These are phyloP conservation scores for Neurospora africana DNA, from an alignment of 495 filamentous ascomycete species.

Conservation along the genomic window DNA sequence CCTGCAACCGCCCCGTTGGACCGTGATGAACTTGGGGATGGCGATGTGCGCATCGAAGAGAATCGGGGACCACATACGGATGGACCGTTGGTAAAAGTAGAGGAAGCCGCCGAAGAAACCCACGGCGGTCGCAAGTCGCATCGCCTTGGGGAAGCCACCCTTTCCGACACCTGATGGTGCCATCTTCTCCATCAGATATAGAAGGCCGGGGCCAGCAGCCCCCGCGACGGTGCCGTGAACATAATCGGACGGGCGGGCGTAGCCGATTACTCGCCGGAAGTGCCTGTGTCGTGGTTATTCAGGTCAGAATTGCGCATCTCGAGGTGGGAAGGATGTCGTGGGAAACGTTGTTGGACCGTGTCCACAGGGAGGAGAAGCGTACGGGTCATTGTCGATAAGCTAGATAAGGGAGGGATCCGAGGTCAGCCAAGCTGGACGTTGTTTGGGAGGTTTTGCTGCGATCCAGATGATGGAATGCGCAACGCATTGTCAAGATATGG, in stretches of 20 bases:
- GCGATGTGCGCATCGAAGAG: neutral
- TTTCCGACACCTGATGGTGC: conserved; percentile 71
- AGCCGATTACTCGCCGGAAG: conserved; percentile 75
- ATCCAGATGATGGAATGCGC: conserved; percentile 8
- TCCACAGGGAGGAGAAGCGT: conserved; percentile 29
- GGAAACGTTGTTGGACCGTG: neutral
- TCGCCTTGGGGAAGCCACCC: conserved; percentile 67
- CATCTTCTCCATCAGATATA: conserved; percentile 70
- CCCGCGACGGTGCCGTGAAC: conserved; percentile 53
- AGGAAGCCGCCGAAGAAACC: conserved; percentile 66
- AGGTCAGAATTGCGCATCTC: conserved; percentile 10
- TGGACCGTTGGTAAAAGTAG: conserved; percentile 64
- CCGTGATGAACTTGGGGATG: neutral
- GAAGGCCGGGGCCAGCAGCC: conserved; percentile 56
- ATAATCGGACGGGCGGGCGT: conserved; percentile 79
- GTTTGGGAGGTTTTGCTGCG: conserved; percentile 7
- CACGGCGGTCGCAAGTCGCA: conserved; percentile 67
- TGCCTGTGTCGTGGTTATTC: conserved; percentile 47
- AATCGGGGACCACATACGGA: conserved; percentile 31
- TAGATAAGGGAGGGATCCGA: conserved; percentile 21
- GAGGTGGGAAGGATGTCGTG: neutral
- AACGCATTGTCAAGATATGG: neutral
- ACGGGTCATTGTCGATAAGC: conserved; percentile 99
- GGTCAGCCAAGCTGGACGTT: neutral
- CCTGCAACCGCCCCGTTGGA: neutral